These are phyloP conservation scores for Stemphylium vesicarium DNA, from an alignment of 2,329 filamentous ascomycete genomes.

Conservation along the genomic window DNA sequence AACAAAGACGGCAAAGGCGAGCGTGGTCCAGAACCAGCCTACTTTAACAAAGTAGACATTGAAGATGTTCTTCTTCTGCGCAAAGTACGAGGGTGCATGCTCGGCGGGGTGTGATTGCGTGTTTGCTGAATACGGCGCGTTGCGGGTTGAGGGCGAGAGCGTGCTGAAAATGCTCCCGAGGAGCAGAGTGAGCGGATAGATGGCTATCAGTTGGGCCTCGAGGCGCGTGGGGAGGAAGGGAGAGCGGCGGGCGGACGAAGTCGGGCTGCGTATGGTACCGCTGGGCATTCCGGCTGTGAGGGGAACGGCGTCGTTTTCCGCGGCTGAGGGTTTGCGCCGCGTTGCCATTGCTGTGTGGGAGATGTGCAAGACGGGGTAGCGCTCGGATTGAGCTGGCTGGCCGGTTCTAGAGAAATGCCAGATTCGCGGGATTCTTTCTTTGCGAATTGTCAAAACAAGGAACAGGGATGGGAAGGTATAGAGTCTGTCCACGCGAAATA, in stretches of 20 bases:
- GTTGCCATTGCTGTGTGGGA: conserved; percentile 34
- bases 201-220: conserved; percentile 67
- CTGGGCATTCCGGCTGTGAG: conserved; percentile 34
- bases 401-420: neutral
- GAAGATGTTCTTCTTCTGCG: conserved; percentile 89
- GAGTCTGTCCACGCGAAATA: neutral
- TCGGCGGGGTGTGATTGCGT: conserved; percentile 67
- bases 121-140: conserved; percentile 65
- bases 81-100: conserved; percentile 82
- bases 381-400: conserved; percentile 2
- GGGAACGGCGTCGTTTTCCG: conserved; percentile 17
- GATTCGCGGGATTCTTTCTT: neutral
- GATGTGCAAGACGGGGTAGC: neutral
- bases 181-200: conserved; percentile 80
- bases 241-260: conserved; percentile 44
- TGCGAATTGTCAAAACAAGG: neutral
- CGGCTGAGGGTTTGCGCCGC: conserved; percentile 39
- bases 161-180: conserved; percentile 82
- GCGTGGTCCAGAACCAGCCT: conserved; percentile 90
- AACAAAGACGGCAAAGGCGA: conserved; percentile 74
- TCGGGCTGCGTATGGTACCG: conserved; percentile 31
- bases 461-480: neutral
- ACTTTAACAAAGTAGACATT: conserved; percentile 94
- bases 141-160: conserved; percentile 73
- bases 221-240: conserved; percentile 74